Evolutionary conservation across 768 basidiomycete genomes (phyloP), one percentile per base, ranked within the genome.

Genomic region (Boletus patriciae): DNA sequence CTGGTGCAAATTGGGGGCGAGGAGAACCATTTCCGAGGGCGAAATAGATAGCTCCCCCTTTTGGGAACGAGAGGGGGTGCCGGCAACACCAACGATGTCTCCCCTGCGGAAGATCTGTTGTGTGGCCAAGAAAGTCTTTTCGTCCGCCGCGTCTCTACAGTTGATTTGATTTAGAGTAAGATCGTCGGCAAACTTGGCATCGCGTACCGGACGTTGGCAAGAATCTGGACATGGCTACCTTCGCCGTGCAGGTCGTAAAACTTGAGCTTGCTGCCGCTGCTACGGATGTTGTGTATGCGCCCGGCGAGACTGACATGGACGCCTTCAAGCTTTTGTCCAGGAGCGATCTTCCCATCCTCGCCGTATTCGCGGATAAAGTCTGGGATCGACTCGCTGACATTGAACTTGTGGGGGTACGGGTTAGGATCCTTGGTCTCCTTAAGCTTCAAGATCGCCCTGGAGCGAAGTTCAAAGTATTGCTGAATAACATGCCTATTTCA

Each of bases 341-440:
- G 62, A 4, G 78, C 65, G 58, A 96, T 84, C 72, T 83, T 80
- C 50, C 88, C 90, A 48, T 92, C 88, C 9, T 64, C 23, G 27
- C 90, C 89, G 66, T 92, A 98, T 52, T 81, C 74, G 6, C 79
- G 71, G 71, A 98, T 82, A 75, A 87, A 99, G 6, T 76, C 68
- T 3, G 84, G 76, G 67, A 99, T 78, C 9, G 92, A 92, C 59
- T 74, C 78, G 54, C 87, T 78, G 21, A 98, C 95, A 63, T 96
- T 73, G 77, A 99, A 99, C 84, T 99, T 99, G 87, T 99, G 97
- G 8, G 97, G 97, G 78, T 98, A 99, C 3, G 97, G 97, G 71
- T 95, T 90, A 3, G 95, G 96, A 8, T 82, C 73, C 71, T 89
- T 88, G 29, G 90, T 89, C 69, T 87, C 80, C 74, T 92, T 88